phyloP scores from a whole-genome alignment of 768 basidiomycete species.

The Strobilomyces dryophilus region DNA sequence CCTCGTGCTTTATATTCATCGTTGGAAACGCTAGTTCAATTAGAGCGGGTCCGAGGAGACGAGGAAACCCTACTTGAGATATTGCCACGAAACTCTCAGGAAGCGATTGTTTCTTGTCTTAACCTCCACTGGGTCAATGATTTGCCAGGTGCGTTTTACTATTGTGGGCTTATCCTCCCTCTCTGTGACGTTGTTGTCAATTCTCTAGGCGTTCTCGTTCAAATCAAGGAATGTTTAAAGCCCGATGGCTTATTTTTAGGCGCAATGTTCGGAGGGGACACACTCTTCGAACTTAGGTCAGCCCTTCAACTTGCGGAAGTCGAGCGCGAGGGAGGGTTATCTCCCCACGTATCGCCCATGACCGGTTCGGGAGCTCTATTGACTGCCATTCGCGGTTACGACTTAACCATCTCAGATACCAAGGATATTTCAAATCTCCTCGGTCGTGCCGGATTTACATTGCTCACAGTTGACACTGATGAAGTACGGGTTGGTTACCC shows the following conservation, averaged over 20 bases:
- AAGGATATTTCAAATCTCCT: constrained; percentile 91
- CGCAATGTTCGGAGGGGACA: constrained; percentile 94
- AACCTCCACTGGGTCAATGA: constrained; percentile 98
- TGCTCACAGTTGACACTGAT: constrained; percentile 93
- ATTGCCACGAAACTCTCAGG: constrained; percentile 72
- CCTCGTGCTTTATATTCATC: background rate
- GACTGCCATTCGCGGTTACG: background rate
- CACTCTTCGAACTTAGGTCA: constrained; percentile 93
- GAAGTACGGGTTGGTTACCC: constrained; percentile 91
- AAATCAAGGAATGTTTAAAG: constrained; percentile 77
- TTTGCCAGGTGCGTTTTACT: constrained; percentile 65
- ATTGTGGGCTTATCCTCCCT: background rate
- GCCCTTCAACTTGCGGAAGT: constrained; percentile 90
- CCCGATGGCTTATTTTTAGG: constrained; percentile 95
- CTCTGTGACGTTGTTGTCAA: constrained; percentile 2
- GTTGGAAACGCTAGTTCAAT: constrained; percentile 49
- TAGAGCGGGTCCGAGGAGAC: constrained; percentile 75
- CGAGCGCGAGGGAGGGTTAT: constrained; percentile 93
- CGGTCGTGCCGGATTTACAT: constrained; percentile 86
- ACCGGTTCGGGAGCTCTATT: constrained; percentile 54
- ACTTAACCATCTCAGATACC: constrained; percentile 55
- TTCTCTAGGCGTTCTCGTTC: constrained; percentile 68
- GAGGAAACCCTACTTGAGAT: constrained; percentile 74
- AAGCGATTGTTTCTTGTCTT: constrained; percentile 88
- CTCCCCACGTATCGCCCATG: constrained; percentile 97